These are phyloP conservation scores for Kwoniella heveanensis DNA, from an alignment of 768 basidiomycete species.

Conservation along the genomic window DNA sequence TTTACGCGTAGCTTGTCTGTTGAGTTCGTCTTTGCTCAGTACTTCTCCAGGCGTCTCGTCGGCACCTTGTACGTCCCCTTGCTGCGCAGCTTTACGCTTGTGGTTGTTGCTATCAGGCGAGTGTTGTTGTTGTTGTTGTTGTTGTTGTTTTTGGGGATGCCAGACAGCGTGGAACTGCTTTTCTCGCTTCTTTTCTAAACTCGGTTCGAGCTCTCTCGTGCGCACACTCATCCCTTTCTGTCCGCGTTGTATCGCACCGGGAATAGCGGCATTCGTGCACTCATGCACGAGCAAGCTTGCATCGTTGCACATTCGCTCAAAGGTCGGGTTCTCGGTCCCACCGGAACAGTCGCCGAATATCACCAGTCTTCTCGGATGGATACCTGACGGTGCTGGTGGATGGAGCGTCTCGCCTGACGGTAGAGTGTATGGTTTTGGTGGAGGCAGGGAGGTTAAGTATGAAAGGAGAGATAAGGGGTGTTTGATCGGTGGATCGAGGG, in stretches of 20 bases:
- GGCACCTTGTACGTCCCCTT: not conserved
- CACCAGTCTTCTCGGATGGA: slow-evolving; percentile 42
- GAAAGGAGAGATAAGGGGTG: slow-evolving; percentile 50
- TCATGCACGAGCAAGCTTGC: slow-evolving; percentile 54
- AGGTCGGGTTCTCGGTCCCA: slow-evolving; percentile 44
- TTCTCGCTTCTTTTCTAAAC: slow-evolving; percentile 45
- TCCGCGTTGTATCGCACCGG: slow-evolving; percentile 66
- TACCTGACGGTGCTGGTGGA: slow-evolving; percentile 39
- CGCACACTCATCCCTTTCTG: slow-evolving; percentile 63
- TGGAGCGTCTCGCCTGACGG: slow-evolving; percentile 46
- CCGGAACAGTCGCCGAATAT: slow-evolving; percentile 54
- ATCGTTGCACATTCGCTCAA: slow-evolving; percentile 42
- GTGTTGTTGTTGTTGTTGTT: no score
- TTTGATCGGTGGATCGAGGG: slow-evolving; percentile 42
- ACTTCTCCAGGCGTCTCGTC: not conserved
- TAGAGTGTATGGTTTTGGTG: slow-evolving; percentile 44
- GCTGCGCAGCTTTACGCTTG: not conserved
- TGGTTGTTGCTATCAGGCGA: not conserved
- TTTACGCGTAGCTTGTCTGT: slow-evolving; percentile 13
- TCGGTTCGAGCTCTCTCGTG: slow-evolving; percentile 66
- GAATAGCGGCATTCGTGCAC: slow-evolving; percentile 54
- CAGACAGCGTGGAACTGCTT: slow-evolving; percentile 1
- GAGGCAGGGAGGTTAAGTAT: slow-evolving; percentile 41
- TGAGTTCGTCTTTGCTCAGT: not conserved
- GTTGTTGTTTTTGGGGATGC: not conserved